Conservation (phyloP, 805 yeast species). For the Kluyveromyces lactis region DNA sequence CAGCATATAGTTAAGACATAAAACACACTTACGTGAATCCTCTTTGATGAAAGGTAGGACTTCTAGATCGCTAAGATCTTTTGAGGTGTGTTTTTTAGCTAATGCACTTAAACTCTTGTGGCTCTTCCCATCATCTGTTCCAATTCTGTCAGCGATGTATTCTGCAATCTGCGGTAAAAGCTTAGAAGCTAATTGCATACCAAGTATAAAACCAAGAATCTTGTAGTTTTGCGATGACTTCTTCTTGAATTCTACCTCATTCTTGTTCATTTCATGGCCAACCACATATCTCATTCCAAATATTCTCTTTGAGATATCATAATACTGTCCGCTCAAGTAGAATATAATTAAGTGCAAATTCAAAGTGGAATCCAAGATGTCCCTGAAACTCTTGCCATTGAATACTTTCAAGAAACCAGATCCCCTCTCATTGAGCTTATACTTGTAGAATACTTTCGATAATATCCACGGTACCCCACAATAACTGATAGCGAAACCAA, state of each 20-base stretch:
- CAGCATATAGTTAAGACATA: constrained; percentile 72
- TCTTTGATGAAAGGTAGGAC: constrained; percentile 62
- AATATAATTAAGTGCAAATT: constrained; percentile 74
- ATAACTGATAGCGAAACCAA: constrained; percentile 53
- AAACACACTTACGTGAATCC: constrained; percentile 66
- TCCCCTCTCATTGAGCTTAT: constrained; percentile 6
- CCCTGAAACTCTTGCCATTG: constrained; percentile 24
- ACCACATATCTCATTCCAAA: constrained; percentile 75
- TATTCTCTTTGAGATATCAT: constrained; percentile 65
- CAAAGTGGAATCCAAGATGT: constrained; percentile 42
- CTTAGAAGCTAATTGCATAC: constrained; percentile 46
- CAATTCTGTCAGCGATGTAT: neutral
- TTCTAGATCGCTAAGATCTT: constrained; percentile 46
- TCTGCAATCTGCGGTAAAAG: constrained; percentile 7
- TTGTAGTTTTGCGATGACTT: constrained; percentile 49
- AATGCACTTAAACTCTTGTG: neutral
- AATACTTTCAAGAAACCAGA: constrained; percentile 4
- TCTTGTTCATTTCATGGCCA: constrained; percentile 47
- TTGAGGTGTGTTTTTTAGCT: neutral
- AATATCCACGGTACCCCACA: constrained; percentile 55
- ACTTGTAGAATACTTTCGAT: constrained; percentile 20
- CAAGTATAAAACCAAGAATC: constrained; percentile 55
- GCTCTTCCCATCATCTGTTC: neutral
- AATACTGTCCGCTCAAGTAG: constrained; percentile 76
- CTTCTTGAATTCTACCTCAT: constrained; percentile 27